Base-by-base conservation (phyloP, 2,329 filamentous ascomycete genomes). In the Akanthomyces muscarius region DNA sequence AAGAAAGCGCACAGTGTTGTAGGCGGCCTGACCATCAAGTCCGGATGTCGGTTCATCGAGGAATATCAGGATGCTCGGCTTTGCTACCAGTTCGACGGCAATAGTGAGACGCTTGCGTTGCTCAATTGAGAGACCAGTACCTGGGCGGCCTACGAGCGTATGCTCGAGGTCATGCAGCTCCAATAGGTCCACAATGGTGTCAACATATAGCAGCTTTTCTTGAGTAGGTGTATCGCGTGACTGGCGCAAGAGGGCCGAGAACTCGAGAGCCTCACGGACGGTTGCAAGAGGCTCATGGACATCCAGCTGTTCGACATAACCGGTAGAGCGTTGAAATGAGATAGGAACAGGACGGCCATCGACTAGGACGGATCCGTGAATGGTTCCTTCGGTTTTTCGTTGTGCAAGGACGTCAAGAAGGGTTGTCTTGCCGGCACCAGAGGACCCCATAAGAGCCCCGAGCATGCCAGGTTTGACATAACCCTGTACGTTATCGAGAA, bases 1-100 rank as follows among this genome's bases (percentile, higher is more conserved):
- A n/a, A 92, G 78, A 79, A 92, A 90, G 41, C 88, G 86, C 30
- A 91, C 86, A 67, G 91, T 91, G 74, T 90, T 90, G 78, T 88
- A 92, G 21, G 89, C 88, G 63, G 83, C 86, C 72, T 90, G 75
- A 63, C 73, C 72, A 66, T 77, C 75, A 5, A 90, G 81, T 63
- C 87, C 87, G 13, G 83, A 86, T 0, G 87, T 89, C 0, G 87
- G 87, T 70, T 90, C 87, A 67, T 90, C 87, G 6, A 60, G 33
- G 28, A 60, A 60, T 2, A 60, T 30, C 21, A 60, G 44, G 14
- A 60, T 25, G 7, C 47, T 48, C 5, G 57, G 57, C 36, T 60
- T 60, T 25, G 57, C 28, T 3, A 38, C 57, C 28, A 60, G 50
- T 89, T 93, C 90, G 8, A 93, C 90, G 70, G 89, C 90, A 64